Conservation (phyloP, 2,329 filamentous ascomycete species). For the Fusarium napiforme region DNA sequence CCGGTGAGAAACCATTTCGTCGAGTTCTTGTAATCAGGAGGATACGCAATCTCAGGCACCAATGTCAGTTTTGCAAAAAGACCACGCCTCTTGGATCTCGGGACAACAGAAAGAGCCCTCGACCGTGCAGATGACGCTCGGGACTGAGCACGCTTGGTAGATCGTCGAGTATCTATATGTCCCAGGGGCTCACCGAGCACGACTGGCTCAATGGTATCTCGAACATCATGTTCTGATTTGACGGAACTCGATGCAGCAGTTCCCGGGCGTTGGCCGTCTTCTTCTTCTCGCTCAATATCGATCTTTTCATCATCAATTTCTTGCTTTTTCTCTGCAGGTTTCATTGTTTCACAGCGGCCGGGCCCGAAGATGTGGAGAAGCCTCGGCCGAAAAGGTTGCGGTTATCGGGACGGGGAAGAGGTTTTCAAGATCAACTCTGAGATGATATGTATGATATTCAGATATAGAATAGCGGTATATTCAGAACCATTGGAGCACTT, state of each 20-base stretch:
- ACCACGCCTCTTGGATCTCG: constrained; percentile 69
- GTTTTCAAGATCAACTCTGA: neutral
- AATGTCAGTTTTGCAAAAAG: constrained; percentile 76
- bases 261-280: constrained; percentile 8
- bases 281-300: constrained; percentile 26
- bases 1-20: constrained; percentile 89
- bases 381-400: constrained; percentile 20
- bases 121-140: constrained; percentile 55
- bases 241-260: constrained; percentile 29
- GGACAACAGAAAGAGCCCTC: constrained; percentile 53
- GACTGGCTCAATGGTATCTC: constrained; percentile 35
- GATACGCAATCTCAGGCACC: constrained; percentile 81
- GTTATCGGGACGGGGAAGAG: constrained; percentile 11
- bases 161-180: constrained; percentile 37
- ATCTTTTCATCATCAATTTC: constrained; percentile 26
- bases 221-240: constrained; percentile 24
- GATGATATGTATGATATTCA: neutral
- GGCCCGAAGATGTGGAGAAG: constrained; percentile 37
- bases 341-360: constrained; percentile 29
- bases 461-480: neutral
- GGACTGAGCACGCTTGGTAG: constrained; percentile 42
- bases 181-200: constrained; percentile 38
- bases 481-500: neutral
- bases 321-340: constrained; percentile 9
- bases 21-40: constrained; percentile 75